phyloP scores from a whole-genome alignment of 441 rosid species.

The Arabidopsis lyrata region DNA sequence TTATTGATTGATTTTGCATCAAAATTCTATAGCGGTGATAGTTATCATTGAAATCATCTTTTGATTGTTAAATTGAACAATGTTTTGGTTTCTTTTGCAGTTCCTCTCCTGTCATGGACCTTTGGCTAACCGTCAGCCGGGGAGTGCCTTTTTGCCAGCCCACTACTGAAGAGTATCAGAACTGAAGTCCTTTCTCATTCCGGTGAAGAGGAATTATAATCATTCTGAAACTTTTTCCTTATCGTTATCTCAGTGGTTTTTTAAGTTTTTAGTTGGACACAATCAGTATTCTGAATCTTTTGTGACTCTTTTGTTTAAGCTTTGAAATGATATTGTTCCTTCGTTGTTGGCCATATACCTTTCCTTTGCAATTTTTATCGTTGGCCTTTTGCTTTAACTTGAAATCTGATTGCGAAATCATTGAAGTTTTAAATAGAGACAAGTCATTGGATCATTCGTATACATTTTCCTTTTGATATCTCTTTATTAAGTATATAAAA shows the following conservation, averaged over 20 bases:
- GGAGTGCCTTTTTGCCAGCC: conserved; percentile 62
- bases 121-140: conserved; percentile 61
- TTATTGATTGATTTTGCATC: conserved; percentile 1
- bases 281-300: conserved; percentile 23
- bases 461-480: not conserved
- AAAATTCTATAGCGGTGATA: not conserved
- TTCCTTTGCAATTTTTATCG: not conserved
- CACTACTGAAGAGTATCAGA: conserved; percentile 45
- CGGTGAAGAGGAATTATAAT: conserved; percentile 24
- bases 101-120: conserved; percentile 81
- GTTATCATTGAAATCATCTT: not conserved
- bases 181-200: conserved; percentile 4
- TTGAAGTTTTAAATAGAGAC: not conserved
- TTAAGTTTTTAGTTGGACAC: conserved; percentile 29
- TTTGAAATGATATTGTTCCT: conserved; percentile 8
- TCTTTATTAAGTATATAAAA: not conserved
- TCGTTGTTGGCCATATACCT: not conserved
- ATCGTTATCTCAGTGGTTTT: conserved; percentile 18
- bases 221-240: conserved; percentile 30
- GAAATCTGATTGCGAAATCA: not conserved
- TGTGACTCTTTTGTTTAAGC: conserved; percentile 19
- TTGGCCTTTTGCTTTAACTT: not conserved
- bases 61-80: conserved; percentile 5
- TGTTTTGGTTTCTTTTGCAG: conserved; percentile 45
- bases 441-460: not conserved